A percentile compares a stretch with the other conserved stretches of the same genome.
These are phyloP conservation scores for Aspergillus hiratsukae DNA, from an alignment of 2,329 filamentous ascomycete species.

Conservation along the genomic window DNA sequence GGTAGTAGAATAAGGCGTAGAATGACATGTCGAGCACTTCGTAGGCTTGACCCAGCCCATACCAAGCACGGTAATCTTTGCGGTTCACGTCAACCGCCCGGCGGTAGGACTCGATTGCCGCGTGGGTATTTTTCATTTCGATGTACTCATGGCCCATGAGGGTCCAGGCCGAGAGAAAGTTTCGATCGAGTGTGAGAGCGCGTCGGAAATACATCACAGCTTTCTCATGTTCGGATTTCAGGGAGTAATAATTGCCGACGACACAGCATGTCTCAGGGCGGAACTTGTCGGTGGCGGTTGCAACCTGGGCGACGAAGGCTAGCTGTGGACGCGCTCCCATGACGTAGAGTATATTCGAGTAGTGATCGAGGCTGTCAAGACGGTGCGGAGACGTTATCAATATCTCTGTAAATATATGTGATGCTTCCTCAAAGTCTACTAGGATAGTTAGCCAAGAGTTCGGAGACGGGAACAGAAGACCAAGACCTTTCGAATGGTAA, in stretches of 20 bases:
- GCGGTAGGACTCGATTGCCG: constrained; percentile 93
- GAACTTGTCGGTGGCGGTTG: constrained; percentile 89
- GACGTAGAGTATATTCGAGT: constrained; percentile 96
- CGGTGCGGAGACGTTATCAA: constrained; percentile 62
- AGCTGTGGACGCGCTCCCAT: constrained; percentile 83
- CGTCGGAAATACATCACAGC: constrained; percentile 96
- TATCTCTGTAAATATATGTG: constrained; percentile 63
- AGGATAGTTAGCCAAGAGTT: constrained; percentile 9
- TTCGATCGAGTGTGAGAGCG: constrained; percentile 82
- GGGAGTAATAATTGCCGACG: constrained; percentile 93
- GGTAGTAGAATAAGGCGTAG: constrained; percentile 96
- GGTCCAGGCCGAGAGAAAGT: constrained; percentile 93
- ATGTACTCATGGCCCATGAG: constrained; percentile 99
- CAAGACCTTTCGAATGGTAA: constrained; percentile 74
- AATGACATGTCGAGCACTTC: constrained; percentile 98
- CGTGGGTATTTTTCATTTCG: constrained; percentile 97
- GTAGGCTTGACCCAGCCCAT: constrained; percentile 93
- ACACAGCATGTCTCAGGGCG: constrained; percentile 95
- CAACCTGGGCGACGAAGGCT: constrained; percentile 86
- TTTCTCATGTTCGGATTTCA: constrained; percentile 94
- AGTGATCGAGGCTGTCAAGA: constrained; percentile 88
- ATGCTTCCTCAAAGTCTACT: constrained; percentile 59
- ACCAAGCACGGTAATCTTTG: constrained; percentile 96
- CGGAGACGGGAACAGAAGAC: background rate
- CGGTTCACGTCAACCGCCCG: constrained; percentile 93